Evolutionary conservation across 2,329 filamentous ascomycete species (phyloP), one percentile per base, ranked within the genome.

Genomic region (Cucurbitaria berberidis): DNA sequence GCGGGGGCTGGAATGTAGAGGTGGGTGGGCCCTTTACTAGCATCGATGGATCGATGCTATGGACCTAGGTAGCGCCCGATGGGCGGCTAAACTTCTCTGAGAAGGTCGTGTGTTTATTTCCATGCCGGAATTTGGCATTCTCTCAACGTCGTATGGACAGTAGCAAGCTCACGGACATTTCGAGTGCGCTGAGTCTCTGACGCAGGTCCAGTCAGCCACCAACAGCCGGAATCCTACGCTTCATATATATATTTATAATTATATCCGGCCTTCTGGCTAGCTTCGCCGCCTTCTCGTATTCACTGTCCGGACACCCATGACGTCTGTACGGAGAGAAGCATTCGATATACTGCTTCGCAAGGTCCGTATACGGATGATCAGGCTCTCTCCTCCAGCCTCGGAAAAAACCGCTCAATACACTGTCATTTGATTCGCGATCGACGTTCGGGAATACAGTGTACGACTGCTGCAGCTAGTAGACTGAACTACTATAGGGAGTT

Each of bases 1-100:
- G 40, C 40, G 40, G 40, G n/a, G 40, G 40, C 40, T 27, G 40
- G 24, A 27, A 26, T 39, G 36, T n/a, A n/a, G n/a, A n/a, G 36
- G 15, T n/a, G 16, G 24, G n/a, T n/a, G n/a, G n/a, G n/a, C n/a
- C n/a, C n/a, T n/a, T n/a, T n/a, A n/a, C n/a, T n/a, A n/a, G n/a
- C n/a, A n/a, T n/a, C n/a, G n/a, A n/a, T n/a, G n/a, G n/a, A n/a
- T n/a, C n/a, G n/a, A n/a, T n/a, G n/a, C n/a, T n/a, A n/a, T n/a
- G n/a, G n/a, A n/a, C n/a, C n/a, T n/a, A n/a, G 24, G 24, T 9
- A 26, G 24, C 24, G 24, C 5, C n/a, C n/a, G n/a, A n/a, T n/a
- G n/a, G n/a, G 8, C 18, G 18, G 21, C 36, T 39, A 39, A n/a
- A 5, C 36, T 11, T 38, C 3, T 38, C 22, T 22, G 16, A 38